Conservation (phyloP, 2,329 filamentous ascomycete genomes). For the Neopestalotiopsis sp. region DNA sequence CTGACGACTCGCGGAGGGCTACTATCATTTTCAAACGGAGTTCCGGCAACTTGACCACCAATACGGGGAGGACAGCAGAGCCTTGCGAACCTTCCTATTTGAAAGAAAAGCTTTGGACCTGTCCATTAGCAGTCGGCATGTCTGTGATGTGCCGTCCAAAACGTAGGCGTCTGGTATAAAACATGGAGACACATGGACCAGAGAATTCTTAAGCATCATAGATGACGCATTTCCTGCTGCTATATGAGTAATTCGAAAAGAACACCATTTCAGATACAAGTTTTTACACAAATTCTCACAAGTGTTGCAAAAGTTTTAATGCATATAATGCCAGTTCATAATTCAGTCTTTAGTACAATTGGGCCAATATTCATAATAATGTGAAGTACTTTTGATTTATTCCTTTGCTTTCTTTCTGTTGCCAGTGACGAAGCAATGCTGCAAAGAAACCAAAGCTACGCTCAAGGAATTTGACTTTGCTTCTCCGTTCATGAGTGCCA, state of each 20-base stretch:
- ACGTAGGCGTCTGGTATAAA: neutral
- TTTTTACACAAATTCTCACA: too few species aligned
- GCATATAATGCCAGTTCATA: neutral
- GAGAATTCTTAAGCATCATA: neutral
- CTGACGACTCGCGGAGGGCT: too few species aligned
- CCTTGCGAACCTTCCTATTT: too few species aligned
- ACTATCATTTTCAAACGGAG: too few species aligned
- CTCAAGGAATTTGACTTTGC: conserved; percentile 6
- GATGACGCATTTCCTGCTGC: neutral
- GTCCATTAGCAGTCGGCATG: too few species aligned
- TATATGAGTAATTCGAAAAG: neutral
- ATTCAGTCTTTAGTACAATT: neutral
- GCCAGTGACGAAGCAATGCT: neutral
- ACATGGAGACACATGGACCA: neutral
- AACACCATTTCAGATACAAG: neutral
- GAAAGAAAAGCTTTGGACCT: too few species aligned
- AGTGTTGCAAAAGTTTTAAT: neutral
- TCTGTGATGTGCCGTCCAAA: neutral
- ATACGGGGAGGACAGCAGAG: too few species aligned
- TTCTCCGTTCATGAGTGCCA: neutral
- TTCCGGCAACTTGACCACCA: too few species aligned
- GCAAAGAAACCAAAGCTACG: conserved; percentile 8
- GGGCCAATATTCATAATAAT: neutral
- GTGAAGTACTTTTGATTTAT: neutral
- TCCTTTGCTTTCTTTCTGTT: neutral